These are phyloP conservation scores for Fusarium globosum DNA, from an alignment of 2,329 filamentous ascomycete species.

Conservation along the genomic window DNA sequence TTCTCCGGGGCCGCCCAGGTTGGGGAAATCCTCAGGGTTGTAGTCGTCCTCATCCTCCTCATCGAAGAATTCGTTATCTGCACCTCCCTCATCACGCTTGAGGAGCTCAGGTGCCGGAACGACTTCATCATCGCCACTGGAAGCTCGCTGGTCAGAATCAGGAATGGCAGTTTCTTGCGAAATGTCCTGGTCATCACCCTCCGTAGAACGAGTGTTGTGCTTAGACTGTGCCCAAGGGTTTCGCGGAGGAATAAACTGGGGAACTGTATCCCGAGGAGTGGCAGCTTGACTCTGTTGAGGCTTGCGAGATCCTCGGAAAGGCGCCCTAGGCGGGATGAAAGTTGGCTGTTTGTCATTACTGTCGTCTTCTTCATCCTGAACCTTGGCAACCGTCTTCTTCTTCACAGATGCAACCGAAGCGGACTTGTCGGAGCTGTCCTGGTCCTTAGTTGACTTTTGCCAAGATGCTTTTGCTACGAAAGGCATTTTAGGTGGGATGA, in stretches of 20 bases:
- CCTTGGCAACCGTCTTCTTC: constrained; percentile 20
- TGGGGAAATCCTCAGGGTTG: constrained; percentile 11
- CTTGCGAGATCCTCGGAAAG: constrained; percentile 17
- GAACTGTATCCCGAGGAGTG: constrained; percentile 19
- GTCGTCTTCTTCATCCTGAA: background rate
- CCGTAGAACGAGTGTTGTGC: constrained; percentile 15
- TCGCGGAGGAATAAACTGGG: constrained; percentile 11
- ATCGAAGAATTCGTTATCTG: constrained; percentile 7
- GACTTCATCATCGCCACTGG: background rate
- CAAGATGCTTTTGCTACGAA: constrained; percentile 23
- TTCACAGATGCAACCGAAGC: constrained; percentile 12
- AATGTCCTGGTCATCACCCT: background rate
- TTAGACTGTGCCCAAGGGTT: constrained; percentile 21
- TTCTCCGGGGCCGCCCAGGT: constrained; percentile 9
- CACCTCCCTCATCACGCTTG: constrained; percentile 8
- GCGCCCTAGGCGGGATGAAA: constrained; percentile 30
- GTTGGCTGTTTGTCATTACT: background rate
- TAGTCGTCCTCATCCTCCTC: constrained; percentile 21
- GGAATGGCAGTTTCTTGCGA: constrained; percentile 4
- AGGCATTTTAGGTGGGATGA: constrained; percentile 34
- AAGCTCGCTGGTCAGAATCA: constrained; percentile 1
- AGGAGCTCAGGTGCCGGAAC: constrained; percentile 1
- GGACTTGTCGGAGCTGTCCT: background rate
- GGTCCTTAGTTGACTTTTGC: background rate
- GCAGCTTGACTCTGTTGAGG: background rate